phyloP scores from a whole-genome alignment of 202 grass and related monocot species.

The Digitaria exilis region DNA sequence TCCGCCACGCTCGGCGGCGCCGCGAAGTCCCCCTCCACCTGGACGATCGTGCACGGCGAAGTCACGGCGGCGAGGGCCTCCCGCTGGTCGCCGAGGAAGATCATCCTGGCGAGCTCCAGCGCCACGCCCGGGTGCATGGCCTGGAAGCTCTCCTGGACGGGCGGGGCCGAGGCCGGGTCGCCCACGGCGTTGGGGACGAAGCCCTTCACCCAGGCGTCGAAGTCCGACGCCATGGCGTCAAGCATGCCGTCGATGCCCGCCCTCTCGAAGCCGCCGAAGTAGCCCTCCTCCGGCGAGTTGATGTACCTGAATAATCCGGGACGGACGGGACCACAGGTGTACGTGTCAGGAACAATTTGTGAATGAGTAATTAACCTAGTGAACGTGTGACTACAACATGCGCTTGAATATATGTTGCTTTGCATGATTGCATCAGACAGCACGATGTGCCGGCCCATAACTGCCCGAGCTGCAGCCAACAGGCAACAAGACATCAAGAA shows the following conservation, averaged over 20 bases:
- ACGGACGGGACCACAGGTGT: not conserved
- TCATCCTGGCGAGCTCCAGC: conserved; percentile 44
- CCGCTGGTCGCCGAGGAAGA: conserved; percentile 75
- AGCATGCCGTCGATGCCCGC: conserved; percentile 46
- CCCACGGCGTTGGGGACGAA: conserved; percentile 53
- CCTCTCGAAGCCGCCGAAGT: conserved; percentile 72
- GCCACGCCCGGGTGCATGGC: conserved; percentile 64
- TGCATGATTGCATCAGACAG: not conserved
- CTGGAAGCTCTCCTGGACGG: conserved; percentile 49
- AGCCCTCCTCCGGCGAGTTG: conserved; percentile 55
- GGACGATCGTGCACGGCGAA: conserved; percentile 58
- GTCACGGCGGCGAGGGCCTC: conserved; percentile 33
- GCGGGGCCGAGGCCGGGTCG: not conserved
- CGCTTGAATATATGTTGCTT: not conserved
- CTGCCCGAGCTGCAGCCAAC: not conserved
- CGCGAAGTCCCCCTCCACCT: conserved; percentile 42
- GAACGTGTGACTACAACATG: not conserved
- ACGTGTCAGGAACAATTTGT: not conserved
- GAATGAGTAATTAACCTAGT: not conserved
- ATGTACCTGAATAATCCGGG: conserved; percentile 51
- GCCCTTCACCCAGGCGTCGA: conserved; percentile 44
- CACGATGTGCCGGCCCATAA: not conserved
- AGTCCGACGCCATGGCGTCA: conserved; percentile 51
- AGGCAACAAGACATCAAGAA: not conserved
- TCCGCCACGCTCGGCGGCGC: conserved; percentile 48